phyloP scores from a whole-genome alignment of 495 filamentous ascomycete species.

The Aeminium ludgeri region DNA sequence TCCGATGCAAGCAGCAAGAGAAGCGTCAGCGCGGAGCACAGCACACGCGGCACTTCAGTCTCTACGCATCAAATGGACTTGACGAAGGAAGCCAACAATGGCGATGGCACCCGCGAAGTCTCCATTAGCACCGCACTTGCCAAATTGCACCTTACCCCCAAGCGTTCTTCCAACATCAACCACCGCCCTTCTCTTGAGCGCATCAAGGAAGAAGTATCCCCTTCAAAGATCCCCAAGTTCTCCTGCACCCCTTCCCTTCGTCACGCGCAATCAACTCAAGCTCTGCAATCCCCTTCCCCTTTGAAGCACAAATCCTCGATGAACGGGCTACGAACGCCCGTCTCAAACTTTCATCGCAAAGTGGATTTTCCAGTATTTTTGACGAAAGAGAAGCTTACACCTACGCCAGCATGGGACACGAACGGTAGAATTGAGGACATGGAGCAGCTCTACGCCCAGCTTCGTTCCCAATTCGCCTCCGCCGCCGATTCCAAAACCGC shows the following conservation, averaged over 20 bases:
- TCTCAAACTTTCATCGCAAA: conserved; percentile 11
- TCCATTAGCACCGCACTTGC: conserved; percentile 20
- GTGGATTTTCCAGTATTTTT: conserved; percentile 36
- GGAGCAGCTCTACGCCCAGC: conserved; percentile 40
- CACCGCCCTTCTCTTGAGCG: conserved; percentile 13
- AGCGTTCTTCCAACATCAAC: conserved; percentile 2
- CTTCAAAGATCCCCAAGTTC: conserved; percentile 17
- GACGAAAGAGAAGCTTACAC: conserved; percentile 48
- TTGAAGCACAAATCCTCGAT: conserved; percentile 22
- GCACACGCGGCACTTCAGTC: conserved; percentile 9
- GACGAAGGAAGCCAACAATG: too few species aligned
- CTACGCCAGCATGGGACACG: conserved; percentile 53
- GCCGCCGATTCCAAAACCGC: conserved; percentile 42
- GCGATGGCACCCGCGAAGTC: not conserved
- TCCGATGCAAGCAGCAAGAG: conserved; percentile 2
- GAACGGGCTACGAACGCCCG: conserved; percentile 15
- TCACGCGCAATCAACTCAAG: conserved; percentile 11
- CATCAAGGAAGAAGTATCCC: conserved; percentile 13
- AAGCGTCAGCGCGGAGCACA: not conserved
- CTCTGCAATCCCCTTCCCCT: conserved; percentile 10
- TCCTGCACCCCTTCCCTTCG: conserved; percentile 14
- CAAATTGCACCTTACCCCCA: conserved; percentile 18
- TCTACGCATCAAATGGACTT: too few species aligned
- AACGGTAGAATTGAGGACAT: conserved; percentile 48
- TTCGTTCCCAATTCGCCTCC: conserved; percentile 45